Evolutionary conservation across 2,329 filamentous ascomycete species (phyloP), one percentile per base, ranked within the genome.

Genomic region (Trichoderma pleuroti): DNA sequence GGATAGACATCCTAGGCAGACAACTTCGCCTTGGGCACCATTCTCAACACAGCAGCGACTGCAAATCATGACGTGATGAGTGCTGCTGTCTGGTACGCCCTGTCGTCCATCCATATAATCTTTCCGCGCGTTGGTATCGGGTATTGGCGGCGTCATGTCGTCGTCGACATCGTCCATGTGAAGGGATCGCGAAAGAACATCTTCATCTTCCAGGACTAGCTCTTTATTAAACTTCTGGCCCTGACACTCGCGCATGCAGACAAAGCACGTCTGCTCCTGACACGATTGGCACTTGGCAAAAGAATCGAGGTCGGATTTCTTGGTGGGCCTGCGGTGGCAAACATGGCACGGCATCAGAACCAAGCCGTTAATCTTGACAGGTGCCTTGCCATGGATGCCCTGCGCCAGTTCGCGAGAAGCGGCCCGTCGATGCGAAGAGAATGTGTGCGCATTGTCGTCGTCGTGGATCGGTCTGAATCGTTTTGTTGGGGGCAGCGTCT

Each of bases 11-110:
- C 88, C 88, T 61, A 91, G 79, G 75, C 91, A 93, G 71, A 88
- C 86, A 6, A 91, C 86, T 61, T 92, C 89, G 30, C 90, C 90
- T 67, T 91, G 86, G 24, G 81, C 76, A 0, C 90, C 90, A 28
- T 83, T 84, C 77, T 93, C 91, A 4, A 92, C 85, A 76, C 90
- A 92, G 79, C 91, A 93, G 21, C 85, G 84, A 76, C 90, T 91
- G 77, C 91, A 93, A 3, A 92, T 82, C 74, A 87, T 85, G 39
- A 83, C 80, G 10, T 82, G 81, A 73, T 89, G 87, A 9, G 84
- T 84, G 34, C 76, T 77, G 0, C 78, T 79, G 0, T 26, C 36
- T 1, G 24, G 42, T 28, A 75, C 73, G 42, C 34, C 71, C 24
- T 74, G 16, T 61, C n/a, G 65, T 68, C 61, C 70, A 54, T 74